phyloP scores from a whole-genome alignment of 208 protist species.

The Endotrypanum monterogeii region DNA sequence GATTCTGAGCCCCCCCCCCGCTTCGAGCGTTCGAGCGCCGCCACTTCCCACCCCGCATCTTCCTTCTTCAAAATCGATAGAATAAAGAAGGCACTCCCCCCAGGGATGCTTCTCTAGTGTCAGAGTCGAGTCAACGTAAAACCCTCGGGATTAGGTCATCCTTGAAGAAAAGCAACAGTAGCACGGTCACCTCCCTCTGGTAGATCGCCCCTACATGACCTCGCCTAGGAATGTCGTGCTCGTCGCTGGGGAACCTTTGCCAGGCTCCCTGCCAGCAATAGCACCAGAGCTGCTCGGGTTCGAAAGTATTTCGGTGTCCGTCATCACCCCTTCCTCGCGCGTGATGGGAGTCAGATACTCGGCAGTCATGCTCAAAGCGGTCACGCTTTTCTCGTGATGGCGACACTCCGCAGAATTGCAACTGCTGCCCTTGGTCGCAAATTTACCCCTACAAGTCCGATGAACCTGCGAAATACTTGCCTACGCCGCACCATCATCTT shows the following conservation, averaged over 20 bases:
- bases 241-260: not conserved
- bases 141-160: not conserved
- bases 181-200: not conserved
- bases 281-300: not conserved
- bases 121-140: not conserved
- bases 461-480: not conserved
- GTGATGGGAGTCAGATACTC: not conserved
- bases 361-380: not conserved
- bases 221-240: not conserved
- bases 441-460: not conserved
- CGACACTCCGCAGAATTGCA: not conserved
- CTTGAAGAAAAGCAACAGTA: not conserved
- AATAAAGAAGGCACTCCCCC: not conserved
- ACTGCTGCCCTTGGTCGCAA: not conserved
- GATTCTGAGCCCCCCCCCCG: not conserved
- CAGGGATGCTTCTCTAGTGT: not conserved
- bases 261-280: not conserved
- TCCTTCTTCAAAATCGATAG: slow-evolving; percentile 5
- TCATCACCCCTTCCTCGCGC: not conserved
- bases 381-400: not conserved
- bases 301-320: not conserved
- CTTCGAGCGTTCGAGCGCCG: too few species aligned
- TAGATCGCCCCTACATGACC: not conserved
- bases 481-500: not conserved
- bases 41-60: not conserved